Evolutionary conservation across 2,329 filamentous ascomycete species (phyloP).

Genomic region (Penicillium hordei): DNA sequence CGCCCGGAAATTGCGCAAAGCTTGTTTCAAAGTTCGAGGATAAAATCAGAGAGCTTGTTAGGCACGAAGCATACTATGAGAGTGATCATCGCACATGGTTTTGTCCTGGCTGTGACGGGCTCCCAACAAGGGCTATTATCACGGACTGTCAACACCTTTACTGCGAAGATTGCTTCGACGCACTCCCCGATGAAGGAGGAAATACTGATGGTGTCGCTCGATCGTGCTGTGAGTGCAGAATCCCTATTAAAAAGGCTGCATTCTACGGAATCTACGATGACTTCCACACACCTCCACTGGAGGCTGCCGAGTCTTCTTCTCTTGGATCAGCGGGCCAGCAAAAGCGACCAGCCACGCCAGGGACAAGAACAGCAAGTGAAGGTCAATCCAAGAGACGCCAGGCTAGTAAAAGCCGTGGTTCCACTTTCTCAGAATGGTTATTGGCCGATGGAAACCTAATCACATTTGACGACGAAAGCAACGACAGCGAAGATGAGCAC

Average conservation of each 20-base stretch:
- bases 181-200: background rate
- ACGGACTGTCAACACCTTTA: background rate
- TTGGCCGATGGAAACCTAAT: background rate
- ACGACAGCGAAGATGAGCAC: background rate
- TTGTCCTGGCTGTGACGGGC: background rate
- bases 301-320: background rate
- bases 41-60: background rate
- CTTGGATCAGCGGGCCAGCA: background rate
- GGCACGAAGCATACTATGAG: background rate
- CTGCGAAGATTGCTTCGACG: background rate
- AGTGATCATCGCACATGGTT: background rate
- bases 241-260: background rate
- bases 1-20: background rate
- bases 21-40: background rate
- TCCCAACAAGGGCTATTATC: background rate
- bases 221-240: fast-evolving
- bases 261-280: slow-evolving; percentile 2
- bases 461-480: background rate
- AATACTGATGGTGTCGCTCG: background rate
- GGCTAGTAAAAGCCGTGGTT: too few relatives aligned
- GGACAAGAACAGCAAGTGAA: too few relatives aligned
- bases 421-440: background rate
- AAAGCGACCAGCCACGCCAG: background rate
- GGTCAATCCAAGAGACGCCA: background rate
- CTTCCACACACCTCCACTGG: background rate